A percentile compares a stretch with the other conserved stretches of the same genome.
Conservation (phyloP, 257 asterid genomes). For the Euphrasia confusa region DNA sequence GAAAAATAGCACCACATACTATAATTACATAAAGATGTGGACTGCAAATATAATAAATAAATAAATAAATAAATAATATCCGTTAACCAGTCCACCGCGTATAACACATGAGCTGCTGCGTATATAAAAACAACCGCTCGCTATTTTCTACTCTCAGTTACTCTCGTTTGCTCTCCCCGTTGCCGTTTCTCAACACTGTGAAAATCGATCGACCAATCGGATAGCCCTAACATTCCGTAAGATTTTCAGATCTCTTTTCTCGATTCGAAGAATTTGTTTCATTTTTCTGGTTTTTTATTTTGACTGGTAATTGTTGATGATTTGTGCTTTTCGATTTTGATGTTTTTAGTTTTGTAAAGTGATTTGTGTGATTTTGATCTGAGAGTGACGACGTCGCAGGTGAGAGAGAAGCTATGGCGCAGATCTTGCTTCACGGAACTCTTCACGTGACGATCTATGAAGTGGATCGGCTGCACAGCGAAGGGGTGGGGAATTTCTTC, state of each 20-base stretch:
- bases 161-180: too few relatives aligned
- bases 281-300: neutral
- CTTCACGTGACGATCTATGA: slow-evolving; percentile 54
- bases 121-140: too few relatives aligned
- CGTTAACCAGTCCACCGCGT: too few relatives aligned
- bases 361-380: slow-evolving; percentile 1
- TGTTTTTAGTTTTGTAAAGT: slow-evolving; percentile 9
- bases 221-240: slow-evolving; percentile 23
- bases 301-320: neutral
- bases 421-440: slow-evolving; percentile 53
- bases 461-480: slow-evolving; percentile 38
- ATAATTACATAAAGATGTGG: too few relatives aligned
- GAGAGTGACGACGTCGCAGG: slow-evolving; percentile 8
- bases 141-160: too few relatives aligned
- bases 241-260: slow-evolving; percentile 12
- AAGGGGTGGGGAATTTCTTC: slow-evolving; percentile 40
- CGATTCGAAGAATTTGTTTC: neutral
- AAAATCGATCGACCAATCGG: slow-evolving; percentile 24
- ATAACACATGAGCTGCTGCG: too few relatives aligned
- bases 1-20: too few relatives aligned
- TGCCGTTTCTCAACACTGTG: too few relatives aligned
- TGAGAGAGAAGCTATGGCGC: slow-evolving; percentile 39
- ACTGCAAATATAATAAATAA: too few relatives aligned
- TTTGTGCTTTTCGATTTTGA: neutral
- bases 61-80: too few relatives aligned